Evolutionary conservation across 805 yeast genomes (phyloP), one percentile per base, ranked within the genome.

Genomic region (Lipomyces lipofer): DNA sequence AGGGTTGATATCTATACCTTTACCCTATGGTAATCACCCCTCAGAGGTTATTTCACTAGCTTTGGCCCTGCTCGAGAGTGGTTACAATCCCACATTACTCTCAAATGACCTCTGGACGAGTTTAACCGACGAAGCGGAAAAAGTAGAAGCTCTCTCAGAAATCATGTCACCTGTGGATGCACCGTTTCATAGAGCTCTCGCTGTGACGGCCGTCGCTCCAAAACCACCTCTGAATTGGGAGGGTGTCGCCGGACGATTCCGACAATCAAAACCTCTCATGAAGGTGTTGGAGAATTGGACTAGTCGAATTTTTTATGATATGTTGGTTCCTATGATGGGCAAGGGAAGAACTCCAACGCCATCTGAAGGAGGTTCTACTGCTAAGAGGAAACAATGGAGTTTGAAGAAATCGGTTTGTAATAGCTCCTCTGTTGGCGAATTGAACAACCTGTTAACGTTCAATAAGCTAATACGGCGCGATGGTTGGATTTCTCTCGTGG

Each of bases 401-500:
- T 35, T 35, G 40, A 35, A 15, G 39, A 35, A 24, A 35, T 35
- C 21, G 40, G 40, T 35, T 35, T 24, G 40, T 33, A 35, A 35
- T 35, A 35, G 7, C 13, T 35, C 17, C 17, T 35, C 22, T 35
- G 7, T 35, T 35, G 17, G 5, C 10, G 40, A 21, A 35, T 21
- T 35, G n/a, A n/a, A 35, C 40, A 35, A 15, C 40, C 40, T 21
- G 40, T 35, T 35, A 24, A 35, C 21, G 10, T 13, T 17, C 33
- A 1, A 17, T 35, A 17, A 35, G 40, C 40, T 35, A 35, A 35
- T 35, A 21, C 40, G 24, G 40, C 40, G 40, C 40, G 40, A 35
- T 35, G 40, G 40, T 35, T 35, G 40, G 40, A 35, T 35, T 35
- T 35, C 40, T 5, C 22, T 35, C 40, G 40, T 35, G 40, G 40